Evolutionary conservation across 2,329 filamentous ascomycete species (phyloP).

Genomic region (Aspergillus sojae): DNA sequence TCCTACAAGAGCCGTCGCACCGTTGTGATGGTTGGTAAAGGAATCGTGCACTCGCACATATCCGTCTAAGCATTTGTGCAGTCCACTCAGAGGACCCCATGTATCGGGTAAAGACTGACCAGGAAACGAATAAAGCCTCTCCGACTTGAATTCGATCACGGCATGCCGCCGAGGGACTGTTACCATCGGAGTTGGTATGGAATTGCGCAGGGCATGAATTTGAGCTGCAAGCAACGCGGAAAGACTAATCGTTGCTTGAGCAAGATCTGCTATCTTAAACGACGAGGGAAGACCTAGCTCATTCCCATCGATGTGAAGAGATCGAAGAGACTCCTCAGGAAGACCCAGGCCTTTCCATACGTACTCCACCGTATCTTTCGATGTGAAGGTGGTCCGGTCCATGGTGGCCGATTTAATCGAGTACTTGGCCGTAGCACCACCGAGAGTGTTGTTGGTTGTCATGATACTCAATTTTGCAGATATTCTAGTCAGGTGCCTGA

Average conservation of each 20-base stretch:
- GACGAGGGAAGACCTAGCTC: slow-evolving; percentile 48
- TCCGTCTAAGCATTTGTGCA: slow-evolving; percentile 56
- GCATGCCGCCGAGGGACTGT: slow-evolving; percentile 52
- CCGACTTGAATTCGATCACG: slow-evolving; percentile 56
- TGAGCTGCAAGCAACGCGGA: slow-evolving; percentile 55
- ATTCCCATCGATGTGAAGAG: slow-evolving; percentile 21
- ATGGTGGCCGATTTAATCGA: background rate
- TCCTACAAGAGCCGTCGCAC: slow-evolving; percentile 49
- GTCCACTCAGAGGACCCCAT: slow-evolving; percentile 53
- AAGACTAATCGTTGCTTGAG: slow-evolving; percentile 55
- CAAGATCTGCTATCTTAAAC: slow-evolving; percentile 57
- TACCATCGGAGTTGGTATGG: slow-evolving; percentile 37
- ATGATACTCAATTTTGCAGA: background rate
- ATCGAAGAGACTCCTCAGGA: slow-evolving; percentile 15
- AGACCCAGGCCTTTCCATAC: slow-evolving; percentile 23
- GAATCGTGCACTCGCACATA: slow-evolving; percentile 59
- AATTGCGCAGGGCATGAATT: slow-evolving; percentile 42
- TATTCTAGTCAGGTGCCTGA: background rate
- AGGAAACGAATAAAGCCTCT: slow-evolving; percentile 52
- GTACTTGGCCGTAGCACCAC: background rate
- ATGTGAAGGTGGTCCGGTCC: slow-evolving; percentile 7
- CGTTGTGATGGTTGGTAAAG: slow-evolving; percentile 55
- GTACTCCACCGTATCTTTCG: slow-evolving; percentile 16
- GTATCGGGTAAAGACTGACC: slow-evolving; percentile 35
- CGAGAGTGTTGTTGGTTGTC: background rate